Conservation (phyloP, 116 monocot genomes). For the Cymodocea nodosa region DNA sequence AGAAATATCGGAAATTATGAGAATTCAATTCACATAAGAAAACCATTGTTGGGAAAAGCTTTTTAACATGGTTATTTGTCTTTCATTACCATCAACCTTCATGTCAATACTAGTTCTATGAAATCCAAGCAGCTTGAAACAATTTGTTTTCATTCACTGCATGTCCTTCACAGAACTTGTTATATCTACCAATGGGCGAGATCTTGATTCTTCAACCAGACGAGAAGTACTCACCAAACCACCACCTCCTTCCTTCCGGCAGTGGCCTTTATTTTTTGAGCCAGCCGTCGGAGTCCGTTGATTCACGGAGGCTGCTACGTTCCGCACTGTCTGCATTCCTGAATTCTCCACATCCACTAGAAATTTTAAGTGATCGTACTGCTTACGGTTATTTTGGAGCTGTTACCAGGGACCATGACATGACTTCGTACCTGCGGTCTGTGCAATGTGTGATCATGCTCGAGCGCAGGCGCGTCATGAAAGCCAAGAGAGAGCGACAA, state of each 20-base stretch:
- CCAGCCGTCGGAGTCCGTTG: constrained; percentile 12
- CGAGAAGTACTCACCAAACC: constrained; percentile 57
- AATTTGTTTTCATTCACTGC: too few species aligned
- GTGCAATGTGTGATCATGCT: constrained; percentile 25
- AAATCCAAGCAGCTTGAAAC: too few species aligned
- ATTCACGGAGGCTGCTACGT: constrained; percentile 16
- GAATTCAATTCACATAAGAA: too few species aligned
- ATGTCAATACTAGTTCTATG: too few species aligned
- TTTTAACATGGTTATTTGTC: too few species aligned
- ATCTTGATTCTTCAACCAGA: constrained; percentile 85
- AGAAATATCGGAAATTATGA: too few species aligned
- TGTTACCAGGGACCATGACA: constrained; percentile 64
- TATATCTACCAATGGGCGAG: constrained; percentile 86
- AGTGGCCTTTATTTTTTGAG: constrained; percentile 58
- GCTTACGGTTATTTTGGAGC: constrained; percentile 70
- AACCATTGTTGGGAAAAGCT: too few species aligned
- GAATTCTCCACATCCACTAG: constrained; percentile 88
- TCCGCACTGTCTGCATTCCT: constrained; percentile 57
- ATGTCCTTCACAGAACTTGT: constrained; percentile 40
- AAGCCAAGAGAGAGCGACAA: constrained; percentile 11
- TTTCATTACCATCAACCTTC: too few species aligned
- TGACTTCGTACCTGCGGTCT: constrained; percentile 51
- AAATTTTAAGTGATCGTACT: constrained; percentile 63
- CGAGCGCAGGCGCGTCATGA: constrained; percentile 29
- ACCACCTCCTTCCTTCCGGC: constrained; percentile 74